Evolutionary conservation across 176 grass and related monocot genomes (phyloP).

Genomic region (Hsuehochloa calcarea): DNA sequence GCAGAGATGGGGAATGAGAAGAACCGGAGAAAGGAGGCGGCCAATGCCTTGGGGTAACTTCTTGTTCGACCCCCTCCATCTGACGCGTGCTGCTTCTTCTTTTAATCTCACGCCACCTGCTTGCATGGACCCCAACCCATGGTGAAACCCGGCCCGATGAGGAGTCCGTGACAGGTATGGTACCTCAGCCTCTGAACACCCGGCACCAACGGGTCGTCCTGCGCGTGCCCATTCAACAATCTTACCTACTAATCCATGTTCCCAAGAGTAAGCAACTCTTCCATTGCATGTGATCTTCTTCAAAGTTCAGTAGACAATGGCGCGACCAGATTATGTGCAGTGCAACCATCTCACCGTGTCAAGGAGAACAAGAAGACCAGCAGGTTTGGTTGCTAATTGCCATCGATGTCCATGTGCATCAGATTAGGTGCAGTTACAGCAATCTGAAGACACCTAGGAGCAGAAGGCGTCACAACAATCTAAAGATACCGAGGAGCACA

Average conservation of each 20-base stretch:
- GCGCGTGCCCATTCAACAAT: neutral
- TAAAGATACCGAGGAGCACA: neutral
- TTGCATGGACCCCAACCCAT: too few species aligned
- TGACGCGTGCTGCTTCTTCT: too few species aligned
- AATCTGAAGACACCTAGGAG: neutral
- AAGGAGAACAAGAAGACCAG: conserved; percentile 19
- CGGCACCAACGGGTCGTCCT: too few species aligned
- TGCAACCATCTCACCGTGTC: conserved; percentile 31
- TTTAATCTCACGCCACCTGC: too few species aligned
- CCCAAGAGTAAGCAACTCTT: neutral
- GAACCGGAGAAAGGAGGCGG: too few species aligned
- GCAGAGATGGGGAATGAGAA: too few species aligned
- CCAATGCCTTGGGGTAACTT: too few species aligned
- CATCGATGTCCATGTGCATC: neutral
- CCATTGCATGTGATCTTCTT: neutral
- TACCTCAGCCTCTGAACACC: too few species aligned
- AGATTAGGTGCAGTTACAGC: neutral
- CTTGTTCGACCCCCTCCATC: too few species aligned
- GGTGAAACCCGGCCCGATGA: too few species aligned
- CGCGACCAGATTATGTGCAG: neutral
- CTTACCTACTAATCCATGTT: too few species aligned
- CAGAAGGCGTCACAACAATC: neutral
- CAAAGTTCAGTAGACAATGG: conserved; percentile 10
- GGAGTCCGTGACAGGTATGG: too few species aligned
- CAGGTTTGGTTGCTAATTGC: neutral